Conservation (phyloP, 2,329 filamentous ascomycete genomes). For the Bipolaris zeicola region DNA sequence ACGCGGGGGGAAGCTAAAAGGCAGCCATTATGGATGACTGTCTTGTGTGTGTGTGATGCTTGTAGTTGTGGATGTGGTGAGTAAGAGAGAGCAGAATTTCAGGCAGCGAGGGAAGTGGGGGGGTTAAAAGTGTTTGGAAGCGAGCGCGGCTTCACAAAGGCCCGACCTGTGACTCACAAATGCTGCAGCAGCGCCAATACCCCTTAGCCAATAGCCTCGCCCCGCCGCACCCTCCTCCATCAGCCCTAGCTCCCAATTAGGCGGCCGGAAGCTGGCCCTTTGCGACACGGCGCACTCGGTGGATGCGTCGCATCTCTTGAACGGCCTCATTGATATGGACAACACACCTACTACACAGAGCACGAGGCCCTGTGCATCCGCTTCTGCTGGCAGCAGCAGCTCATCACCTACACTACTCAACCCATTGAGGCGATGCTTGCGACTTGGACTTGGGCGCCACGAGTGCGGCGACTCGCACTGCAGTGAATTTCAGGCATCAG, state of each 20-base stretch:
- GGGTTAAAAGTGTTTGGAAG: conserved; percentile 32
- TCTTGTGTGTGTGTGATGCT: conserved; percentile 31
- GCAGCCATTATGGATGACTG: conserved; percentile 48
- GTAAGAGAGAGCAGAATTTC: conserved; percentile 35
- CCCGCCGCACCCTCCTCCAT: conserved; percentile 11
- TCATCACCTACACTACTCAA: background rate
- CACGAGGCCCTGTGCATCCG: background rate
- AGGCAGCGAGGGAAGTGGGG: conserved; percentile 39
- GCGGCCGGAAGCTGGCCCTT: conserved; percentile 7
- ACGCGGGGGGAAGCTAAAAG: conserved; percentile 41
- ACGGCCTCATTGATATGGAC: background rate
- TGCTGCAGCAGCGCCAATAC: conserved; percentile 21
- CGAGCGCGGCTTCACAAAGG: conserved; percentile 22
- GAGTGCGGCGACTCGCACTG: background rate
- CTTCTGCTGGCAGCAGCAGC: background rate
- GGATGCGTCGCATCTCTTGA: background rate
- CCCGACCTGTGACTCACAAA: conserved; percentile 27
- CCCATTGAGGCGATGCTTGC: background rate
- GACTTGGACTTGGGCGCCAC: background rate
- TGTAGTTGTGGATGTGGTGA: conserved; percentile 24
- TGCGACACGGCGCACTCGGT: conserved; percentile 2
- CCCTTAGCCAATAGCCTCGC: conserved; percentile 14
- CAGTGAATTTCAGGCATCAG: conserved; percentile 25
- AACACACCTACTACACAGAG: no score
- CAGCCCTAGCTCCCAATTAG: conserved; percentile 20